Evolutionary conservation across 2,329 filamentous ascomycete genomes (phyloP).

Genomic region (Berkeleyomyces basicola): DNA sequence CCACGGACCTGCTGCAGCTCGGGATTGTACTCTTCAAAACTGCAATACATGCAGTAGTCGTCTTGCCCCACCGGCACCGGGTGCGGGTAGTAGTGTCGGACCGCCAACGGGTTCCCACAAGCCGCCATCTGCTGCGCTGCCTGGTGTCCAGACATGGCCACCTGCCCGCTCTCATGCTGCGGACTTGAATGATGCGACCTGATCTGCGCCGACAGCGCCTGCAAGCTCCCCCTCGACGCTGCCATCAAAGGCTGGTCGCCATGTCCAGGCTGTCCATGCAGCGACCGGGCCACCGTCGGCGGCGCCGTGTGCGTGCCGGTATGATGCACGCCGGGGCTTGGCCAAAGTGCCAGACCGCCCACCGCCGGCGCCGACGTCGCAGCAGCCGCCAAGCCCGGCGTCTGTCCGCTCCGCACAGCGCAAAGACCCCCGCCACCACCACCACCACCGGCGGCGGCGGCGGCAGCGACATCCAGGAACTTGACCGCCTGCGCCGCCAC

Average conservation of each 20-base stretch:
- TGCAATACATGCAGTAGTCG: constrained; percentile 1
- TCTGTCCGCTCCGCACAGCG: not conserved
- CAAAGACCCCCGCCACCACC: not conserved
- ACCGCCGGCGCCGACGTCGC: not conserved
- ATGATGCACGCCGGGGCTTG: not conserved
- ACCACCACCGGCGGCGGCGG: not conserved
- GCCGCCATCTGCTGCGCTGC: not conserved
- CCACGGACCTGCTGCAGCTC: not conserved
- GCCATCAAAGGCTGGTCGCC: not conserved
- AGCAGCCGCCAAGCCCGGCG: not conserved
- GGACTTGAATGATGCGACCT: not conserved
- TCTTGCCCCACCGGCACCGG: not conserved
- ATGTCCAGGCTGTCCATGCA: not conserved
- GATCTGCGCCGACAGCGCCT: not conserved
- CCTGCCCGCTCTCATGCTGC: not conserved
- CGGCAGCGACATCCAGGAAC: not conserved
- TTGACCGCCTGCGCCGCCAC: not conserved
- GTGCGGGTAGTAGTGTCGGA: not conserved
- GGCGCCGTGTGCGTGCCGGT: not conserved
- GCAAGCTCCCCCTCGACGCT: not conserved
- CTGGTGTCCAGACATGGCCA: not conserved
- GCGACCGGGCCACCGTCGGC: not conserved
- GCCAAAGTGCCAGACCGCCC: not conserved
- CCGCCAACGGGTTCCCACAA: not conserved
- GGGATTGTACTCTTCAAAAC: not conserved